These are phyloP conservation scores for Cenococcum geophilum DNA, from an alignment of 495 filamentous ascomycete genomes.

Conservation along the genomic window DNA sequence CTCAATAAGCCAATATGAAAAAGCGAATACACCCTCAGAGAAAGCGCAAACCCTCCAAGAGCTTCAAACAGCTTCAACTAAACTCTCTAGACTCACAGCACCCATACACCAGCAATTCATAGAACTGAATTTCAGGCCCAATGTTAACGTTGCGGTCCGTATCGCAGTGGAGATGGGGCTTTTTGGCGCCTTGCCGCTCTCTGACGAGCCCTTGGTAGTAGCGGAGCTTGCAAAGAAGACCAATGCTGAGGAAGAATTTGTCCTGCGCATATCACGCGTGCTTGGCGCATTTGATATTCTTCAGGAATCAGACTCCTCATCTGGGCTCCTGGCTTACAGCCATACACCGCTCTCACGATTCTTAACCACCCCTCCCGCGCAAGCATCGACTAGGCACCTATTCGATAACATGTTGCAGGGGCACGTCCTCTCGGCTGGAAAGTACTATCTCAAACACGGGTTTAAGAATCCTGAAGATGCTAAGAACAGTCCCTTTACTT, in stretches of 20 bases:
- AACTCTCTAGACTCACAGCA: not conserved
- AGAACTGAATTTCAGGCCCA: not conserved
- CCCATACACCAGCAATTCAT: not conserved
- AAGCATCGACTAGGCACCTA: conserved; percentile 3
- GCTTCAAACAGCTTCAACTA: not conserved
- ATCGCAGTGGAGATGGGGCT: not conserved
- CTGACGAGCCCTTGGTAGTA: not conserved
- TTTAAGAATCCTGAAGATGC: not conserved
- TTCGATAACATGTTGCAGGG: not conserved
- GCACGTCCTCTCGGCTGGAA: not conserved
- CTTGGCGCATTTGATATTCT: conserved; percentile 6
- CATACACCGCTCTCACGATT: conserved; percentile 5
- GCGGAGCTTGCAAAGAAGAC: not conserved
- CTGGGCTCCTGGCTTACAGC: not conserved
- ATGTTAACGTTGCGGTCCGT: not conserved
- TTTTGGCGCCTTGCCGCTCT: not conserved
- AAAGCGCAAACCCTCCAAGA: not conserved
- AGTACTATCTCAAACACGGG: not conserved
- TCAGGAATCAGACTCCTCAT: not conserved
- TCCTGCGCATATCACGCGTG: conserved; percentile 14
- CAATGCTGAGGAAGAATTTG: conserved; percentile 12
- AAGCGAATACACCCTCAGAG: not conserved
- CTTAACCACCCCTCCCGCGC: not conserved
- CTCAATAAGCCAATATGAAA: not conserved
- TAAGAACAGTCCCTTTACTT: not conserved